Percentiles rank a stretch among this genome's conserved stretches.
Conservation (phyloP, 2,329 filamentous ascomycete species). For the Didymella segeticola region DNA sequence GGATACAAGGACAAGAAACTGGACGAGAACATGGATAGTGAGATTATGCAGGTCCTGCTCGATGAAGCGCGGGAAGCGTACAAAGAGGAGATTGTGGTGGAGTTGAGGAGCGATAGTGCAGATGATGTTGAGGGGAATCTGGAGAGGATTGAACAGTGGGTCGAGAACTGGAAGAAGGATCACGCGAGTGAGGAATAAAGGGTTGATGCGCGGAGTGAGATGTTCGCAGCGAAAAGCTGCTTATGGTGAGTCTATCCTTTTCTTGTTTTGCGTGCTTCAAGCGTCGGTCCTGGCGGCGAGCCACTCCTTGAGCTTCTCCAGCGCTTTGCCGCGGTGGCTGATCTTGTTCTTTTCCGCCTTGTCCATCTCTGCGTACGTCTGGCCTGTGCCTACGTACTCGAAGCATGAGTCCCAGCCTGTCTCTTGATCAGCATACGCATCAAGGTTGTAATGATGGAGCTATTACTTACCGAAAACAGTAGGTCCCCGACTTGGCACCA, state of each 20-base stretch:
- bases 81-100: conserved; percentile 85
- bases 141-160: conserved; percentile 81
- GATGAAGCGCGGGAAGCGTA: conserved; percentile 90
- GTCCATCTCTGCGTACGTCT: conserved; percentile 94
- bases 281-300: conserved; percentile 57
- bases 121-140: conserved; percentile 91
- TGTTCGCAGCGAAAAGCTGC: not conserved
- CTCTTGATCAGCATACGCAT: not conserved
- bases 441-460: not conserved
- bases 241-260: conserved; percentile 10
- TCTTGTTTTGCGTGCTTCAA: conserved; percentile 8
- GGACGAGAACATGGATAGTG: conserved; percentile 94
- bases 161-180: conserved; percentile 80
- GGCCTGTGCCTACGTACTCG: conserved; percentile 75
- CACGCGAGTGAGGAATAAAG: conserved; percentile 49
- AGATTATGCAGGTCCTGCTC: conserved; percentile 95
- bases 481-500: conserved; percentile 84
- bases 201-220: not conserved
- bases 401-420: conserved; percentile 96
- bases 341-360: conserved; percentile 87
- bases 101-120: conserved; percentile 81
- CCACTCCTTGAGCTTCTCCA: conserved; percentile 86
- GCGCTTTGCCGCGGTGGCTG: conserved; percentile 87
- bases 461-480: conserved; percentile 75
- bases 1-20: conserved; percentile 87